Evolutionary conservation across 139 green algal species (phyloP).

Genomic region (Tetratostichococcus sp.): DNA sequence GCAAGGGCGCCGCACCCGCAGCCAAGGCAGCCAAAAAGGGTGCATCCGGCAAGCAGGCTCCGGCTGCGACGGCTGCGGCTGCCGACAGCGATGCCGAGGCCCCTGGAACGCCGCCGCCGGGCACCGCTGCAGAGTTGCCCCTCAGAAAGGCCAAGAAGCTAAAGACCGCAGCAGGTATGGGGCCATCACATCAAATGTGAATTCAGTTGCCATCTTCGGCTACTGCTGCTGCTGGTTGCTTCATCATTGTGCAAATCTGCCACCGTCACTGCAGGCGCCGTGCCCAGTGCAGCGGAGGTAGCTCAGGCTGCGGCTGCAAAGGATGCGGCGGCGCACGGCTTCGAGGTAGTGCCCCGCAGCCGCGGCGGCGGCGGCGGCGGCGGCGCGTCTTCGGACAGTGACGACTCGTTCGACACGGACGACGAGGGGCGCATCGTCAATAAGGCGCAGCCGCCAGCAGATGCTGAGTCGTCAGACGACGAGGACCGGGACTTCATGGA

Average conservation of each 20-base stretch:
- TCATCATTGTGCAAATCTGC: too few relatives aligned
- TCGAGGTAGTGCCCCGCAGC: not conserved
- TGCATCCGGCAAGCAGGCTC: too few relatives aligned
- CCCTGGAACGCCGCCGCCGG: not conserved
- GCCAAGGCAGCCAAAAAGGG: too few relatives aligned
- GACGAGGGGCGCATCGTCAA: slow-evolving; percentile 6
- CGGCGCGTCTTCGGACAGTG: not conserved
- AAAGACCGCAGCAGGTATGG: too few relatives aligned
- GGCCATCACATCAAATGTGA: too few relatives aligned
- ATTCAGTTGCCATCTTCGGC: too few relatives aligned
- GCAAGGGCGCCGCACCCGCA: not conserved
- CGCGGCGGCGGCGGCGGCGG: slow-evolving; percentile 15
- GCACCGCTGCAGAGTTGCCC: not conserved
- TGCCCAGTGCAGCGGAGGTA: not conserved
- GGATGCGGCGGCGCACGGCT: not conserved
- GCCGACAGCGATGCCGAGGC: not conserved
- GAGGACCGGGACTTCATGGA: slow-evolving; percentile 7
- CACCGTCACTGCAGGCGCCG: too few relatives aligned
- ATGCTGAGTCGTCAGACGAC: not conserved
- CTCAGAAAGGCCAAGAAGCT: not conserved
- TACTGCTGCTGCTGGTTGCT: too few relatives aligned
- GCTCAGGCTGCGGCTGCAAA: not conserved
- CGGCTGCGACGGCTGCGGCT: not conserved
- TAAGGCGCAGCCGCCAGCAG: not conserved
- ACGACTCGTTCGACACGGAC: slow-evolving; percentile 7